Base-by-base conservation (phyloP, 1,284 basidiomycete species). In the Sporisorium scitamineum region DNA sequence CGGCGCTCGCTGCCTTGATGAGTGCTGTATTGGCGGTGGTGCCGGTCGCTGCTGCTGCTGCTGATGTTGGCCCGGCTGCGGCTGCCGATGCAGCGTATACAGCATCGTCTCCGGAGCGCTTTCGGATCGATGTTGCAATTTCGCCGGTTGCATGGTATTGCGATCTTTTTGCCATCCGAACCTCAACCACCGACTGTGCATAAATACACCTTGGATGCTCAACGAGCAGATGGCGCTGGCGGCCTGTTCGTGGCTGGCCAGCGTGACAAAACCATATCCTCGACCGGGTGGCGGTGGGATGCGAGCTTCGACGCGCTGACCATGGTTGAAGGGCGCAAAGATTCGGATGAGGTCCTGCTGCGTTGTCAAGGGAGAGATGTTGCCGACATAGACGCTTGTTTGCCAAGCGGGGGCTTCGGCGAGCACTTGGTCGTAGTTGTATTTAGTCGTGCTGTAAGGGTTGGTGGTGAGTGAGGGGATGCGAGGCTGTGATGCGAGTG, bases 221-320 rank as follows among this genome's bases (percentile, higher is more conserved):
- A 98, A 88, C 83, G 96, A 93, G 71, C 95, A 92, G 82, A 99
- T 98, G 29, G 96, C 96, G 90, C 94, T 92, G 13, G 96, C 95
- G 56, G 96, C 96, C 84, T 97, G 94, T 86, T 97, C 94, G 86
- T 98, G 96, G 50, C 94, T 94, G 87, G 97, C 95, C 63, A 98
- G 90, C 87, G 97, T 98, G 85, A 98, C 94, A 84, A 99, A 99
- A 0, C 96, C 96, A 86, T 98, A 98, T 32, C 96, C 96, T 69
- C 95, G 92, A 87, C 98, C 96, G 63, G 95, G 91, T 87, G 78
- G 74, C 3, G 95, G 91, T 87, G 78, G 74, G 7, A 76, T 71
- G 76, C 96, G 92, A 85, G 98, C 95, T 88, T 99, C 96, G 77
- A 94, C 94, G 56, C 98, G 91, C 86, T 97, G 97, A 56, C 97